A percentile compares a stretch with the other conserved stretches of the same genome.
Conservation (phyloP, 2,329 filamentous ascomycete genomes). For the Falciphora oryzae region DNA sequence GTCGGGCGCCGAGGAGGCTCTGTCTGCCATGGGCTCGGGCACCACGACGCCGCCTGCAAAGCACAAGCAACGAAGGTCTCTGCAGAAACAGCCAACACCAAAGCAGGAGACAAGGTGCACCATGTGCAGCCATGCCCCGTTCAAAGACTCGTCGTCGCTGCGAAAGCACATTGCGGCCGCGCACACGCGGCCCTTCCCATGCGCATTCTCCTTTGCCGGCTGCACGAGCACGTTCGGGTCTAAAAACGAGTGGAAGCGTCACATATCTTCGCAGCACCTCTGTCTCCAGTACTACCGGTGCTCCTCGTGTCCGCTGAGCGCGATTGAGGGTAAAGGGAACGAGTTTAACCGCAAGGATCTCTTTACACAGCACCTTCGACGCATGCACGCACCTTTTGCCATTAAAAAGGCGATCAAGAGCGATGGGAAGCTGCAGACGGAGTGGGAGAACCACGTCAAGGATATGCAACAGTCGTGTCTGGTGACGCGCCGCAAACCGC, state of each 20-base stretch:
- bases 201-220: conserved; percentile 78
- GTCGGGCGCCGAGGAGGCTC: conserved; percentile 33
- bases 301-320: conserved; percentile 51
- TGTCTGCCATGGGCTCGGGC: conserved; percentile 27
- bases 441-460: conserved; percentile 62
- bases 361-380: conserved; percentile 87
- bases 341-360: conserved; percentile 94
- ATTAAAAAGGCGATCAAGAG: conserved; percentile 54
- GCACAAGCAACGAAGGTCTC: conserved; percentile 39
- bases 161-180: conserved; percentile 63
- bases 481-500: conserved; percentile 61
- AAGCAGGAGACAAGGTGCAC: conserved; percentile 58
- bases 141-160: conserved; percentile 61
- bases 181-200: conserved; percentile 72
- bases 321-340: conserved; percentile 51
- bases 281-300: conserved; percentile 61
- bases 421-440: conserved; percentile 52
- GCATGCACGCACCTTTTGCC: conserved; percentile 78
- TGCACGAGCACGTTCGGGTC: conserved; percentile 80
- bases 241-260: conserved; percentile 98
- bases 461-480: conserved; percentile 71
- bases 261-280: conserved; percentile 86
- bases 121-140: conserved; percentile 58
- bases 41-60: conserved; percentile 26
- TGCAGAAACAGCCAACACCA: conserved; percentile 35